phyloP scores from a whole-genome alignment of 1,284 basidiomycete species.

The Cryptococcus sp. region DNA sequence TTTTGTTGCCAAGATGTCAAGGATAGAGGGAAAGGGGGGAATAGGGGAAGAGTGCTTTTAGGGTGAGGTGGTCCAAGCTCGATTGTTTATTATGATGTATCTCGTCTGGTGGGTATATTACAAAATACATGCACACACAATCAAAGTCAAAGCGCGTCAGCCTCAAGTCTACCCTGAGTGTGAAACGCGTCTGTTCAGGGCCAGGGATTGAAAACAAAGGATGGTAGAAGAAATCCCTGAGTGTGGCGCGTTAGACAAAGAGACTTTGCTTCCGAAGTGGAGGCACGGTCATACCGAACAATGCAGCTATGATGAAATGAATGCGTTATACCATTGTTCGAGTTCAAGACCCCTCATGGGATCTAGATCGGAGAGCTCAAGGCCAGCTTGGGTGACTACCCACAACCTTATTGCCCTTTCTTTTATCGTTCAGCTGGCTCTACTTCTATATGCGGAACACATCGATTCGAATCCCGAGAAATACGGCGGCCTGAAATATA shows the following conservation, averaged over 20 bases:
- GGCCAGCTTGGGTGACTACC: background rate
- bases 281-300: background rate
- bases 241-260: background rate
- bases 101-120: background rate
- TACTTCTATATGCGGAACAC: constrained; percentile 38
- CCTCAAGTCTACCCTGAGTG: background rate
- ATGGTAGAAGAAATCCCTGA: background rate
- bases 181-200: background rate
- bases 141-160: background rate
- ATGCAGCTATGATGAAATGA: too few species aligned
- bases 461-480: constrained; percentile 39
- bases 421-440: constrained; percentile 23
- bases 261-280: background rate
- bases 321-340: too few species aligned
- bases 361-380: too few species aligned
- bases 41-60: background rate
- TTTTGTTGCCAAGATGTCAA: background rate
- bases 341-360: too few species aligned
- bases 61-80: background rate
- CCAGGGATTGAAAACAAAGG: background rate
- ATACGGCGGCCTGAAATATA: constrained; percentile 68
- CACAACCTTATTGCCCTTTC: constrained; percentile 17
- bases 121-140: constrained; percentile 1
- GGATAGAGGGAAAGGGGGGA: background rate
- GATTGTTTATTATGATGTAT: background rate